A percentile compares a stretch with the other conserved stretches of the same genome.
Conservation (phyloP, 1,139 yeast genomes). For the Trichomonascaceae sp. region DNA sequence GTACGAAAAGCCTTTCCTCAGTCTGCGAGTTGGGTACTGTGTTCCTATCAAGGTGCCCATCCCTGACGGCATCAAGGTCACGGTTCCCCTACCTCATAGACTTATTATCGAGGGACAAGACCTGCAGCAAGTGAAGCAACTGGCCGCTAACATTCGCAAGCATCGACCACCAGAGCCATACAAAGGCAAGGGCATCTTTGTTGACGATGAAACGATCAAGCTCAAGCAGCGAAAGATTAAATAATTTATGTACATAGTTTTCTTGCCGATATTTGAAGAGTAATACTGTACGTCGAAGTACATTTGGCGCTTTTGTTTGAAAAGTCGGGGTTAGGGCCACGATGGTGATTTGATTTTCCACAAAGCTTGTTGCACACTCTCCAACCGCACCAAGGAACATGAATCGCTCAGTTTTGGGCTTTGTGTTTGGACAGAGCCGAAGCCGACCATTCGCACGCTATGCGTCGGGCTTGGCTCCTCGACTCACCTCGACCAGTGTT, state of each 20-base stretch:
- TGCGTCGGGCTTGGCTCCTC: constrained; percentile 9
- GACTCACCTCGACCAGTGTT: constrained; percentile 23
- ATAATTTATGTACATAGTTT: constrained; percentile 26
- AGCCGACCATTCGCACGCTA: background rate
- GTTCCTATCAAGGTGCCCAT: constrained; percentile 48
- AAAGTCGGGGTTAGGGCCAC: background rate
- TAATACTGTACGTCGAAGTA: background rate
- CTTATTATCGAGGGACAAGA: constrained; percentile 76
- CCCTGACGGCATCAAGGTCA: constrained; percentile 64
- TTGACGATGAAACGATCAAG: constrained; percentile 81
- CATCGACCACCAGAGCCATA: constrained; percentile 96
- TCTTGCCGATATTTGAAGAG: constrained; percentile 2
- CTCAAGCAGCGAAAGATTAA: constrained; percentile 88
- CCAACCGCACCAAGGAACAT: no score
- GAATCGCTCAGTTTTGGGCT: no score
- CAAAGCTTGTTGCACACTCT: no score
- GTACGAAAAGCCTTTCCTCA: constrained; percentile 47
- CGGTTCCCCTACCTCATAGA: constrained; percentile 80
- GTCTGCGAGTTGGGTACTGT: constrained; percentile 77
- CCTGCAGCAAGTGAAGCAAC: constrained; percentile 74
- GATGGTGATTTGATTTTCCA: no score
- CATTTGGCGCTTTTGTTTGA: background rate
- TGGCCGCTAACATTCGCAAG: constrained; percentile 80
- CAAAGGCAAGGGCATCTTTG: constrained; percentile 94
- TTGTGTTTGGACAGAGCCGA: no score